Base-by-base conservation (phyloP, 2,329 filamentous ascomycete genomes). In the Diaporthe vexans region DNA sequence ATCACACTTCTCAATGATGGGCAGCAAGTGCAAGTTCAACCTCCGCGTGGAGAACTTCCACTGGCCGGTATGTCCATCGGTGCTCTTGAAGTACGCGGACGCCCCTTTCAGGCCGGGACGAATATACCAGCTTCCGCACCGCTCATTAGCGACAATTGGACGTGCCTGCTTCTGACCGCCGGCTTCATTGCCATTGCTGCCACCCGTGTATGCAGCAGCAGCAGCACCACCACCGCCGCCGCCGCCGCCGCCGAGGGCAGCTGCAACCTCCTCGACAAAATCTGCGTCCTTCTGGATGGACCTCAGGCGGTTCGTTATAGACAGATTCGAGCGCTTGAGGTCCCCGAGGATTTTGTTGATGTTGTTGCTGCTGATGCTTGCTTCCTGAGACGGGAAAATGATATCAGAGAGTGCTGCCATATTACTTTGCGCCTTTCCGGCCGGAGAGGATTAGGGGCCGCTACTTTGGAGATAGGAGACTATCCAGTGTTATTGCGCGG, bases 61-160 rank as follows among this genome's bases (percentile, higher is more conserved):
- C 80, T 97, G 92, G 11, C 94, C 92, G 70, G 92, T 91, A 82
- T 99, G 97, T 0, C 97, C 97, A 84, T 99, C 97, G 2, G 97
- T 99, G 84, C 94, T 97, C 87, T 99, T 99, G 85, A 98, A 99
- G 84, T 98, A 99, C 43, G 93, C 94, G 77, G 94, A 95, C 43
- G 90, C 94, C 1, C 81, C 84, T 83, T 96, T 97, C 35, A 80
- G 80, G 10, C 82, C 82, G 0, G 92, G 92, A 46, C 87, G 84
- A 35, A 98, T 93, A 82, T 98, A 98, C 97, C 97, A 99, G 83
- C 94, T 96, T 0, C 97, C 97, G 82, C 97, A 98, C 75, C 97
- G 90, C 86, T 98, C 95, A 81, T 99, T 99, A 40, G 96, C 95
- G 19, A 98, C 87, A 1, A 98, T 86, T 0, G 95, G 95, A 1